These are phyloP conservation scores for Circinella minor DNA, from an alignment of 371 early-diverging fungal species.

Conservation along the genomic window DNA sequence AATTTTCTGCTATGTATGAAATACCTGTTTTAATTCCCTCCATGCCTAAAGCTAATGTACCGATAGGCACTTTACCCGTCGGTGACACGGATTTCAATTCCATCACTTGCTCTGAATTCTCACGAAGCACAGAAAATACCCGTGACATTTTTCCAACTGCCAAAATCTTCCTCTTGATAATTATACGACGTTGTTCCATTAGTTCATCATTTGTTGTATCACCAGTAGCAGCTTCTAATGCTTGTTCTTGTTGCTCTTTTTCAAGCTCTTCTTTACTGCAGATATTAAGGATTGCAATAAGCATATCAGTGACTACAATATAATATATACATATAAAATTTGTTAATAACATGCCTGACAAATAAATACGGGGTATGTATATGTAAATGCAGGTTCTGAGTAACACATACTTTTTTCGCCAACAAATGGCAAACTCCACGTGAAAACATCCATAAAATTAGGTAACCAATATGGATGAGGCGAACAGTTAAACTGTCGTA, in stretches of 20 bases:
- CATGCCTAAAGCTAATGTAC: slow-evolving; percentile 86
- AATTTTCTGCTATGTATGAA: neutral
- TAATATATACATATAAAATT: no score
- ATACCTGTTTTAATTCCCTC: slow-evolving; percentile 86
- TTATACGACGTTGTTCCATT: slow-evolving; percentile 65
- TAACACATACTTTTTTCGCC: slow-evolving; percentile 89
- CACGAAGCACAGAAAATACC: slow-evolving; percentile 85
- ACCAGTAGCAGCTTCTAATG: slow-evolving; percentile 5
- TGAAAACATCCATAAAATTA: slow-evolving; percentile 97
- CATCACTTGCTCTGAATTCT: slow-evolving; percentile 88
- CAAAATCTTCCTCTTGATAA: slow-evolving; percentile 88
- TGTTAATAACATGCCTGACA: no score
- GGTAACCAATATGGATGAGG: slow-evolving; percentile 99
- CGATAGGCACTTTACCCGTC: slow-evolving; percentile 79
- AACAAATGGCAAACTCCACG: slow-evolving; percentile 98
- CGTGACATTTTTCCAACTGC: slow-evolving; percentile 93
- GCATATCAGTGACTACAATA: slow-evolving; percentile 86
- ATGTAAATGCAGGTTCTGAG: no score
- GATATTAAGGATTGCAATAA: slow-evolving; percentile 90
- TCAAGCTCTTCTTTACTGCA: slow-evolving; percentile 83
- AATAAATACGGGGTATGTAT: neutral
- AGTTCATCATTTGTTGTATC: slow-evolving; percentile 16
- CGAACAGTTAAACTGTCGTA: slow-evolving; percentile 83
- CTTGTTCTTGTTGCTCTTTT: slow-evolving; percentile 16
- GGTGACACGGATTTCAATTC: slow-evolving; percentile 91